Base-by-base conservation (phyloP, 2,329 filamentous ascomycete species). In the Hymenoscyphus repandus region DNA sequence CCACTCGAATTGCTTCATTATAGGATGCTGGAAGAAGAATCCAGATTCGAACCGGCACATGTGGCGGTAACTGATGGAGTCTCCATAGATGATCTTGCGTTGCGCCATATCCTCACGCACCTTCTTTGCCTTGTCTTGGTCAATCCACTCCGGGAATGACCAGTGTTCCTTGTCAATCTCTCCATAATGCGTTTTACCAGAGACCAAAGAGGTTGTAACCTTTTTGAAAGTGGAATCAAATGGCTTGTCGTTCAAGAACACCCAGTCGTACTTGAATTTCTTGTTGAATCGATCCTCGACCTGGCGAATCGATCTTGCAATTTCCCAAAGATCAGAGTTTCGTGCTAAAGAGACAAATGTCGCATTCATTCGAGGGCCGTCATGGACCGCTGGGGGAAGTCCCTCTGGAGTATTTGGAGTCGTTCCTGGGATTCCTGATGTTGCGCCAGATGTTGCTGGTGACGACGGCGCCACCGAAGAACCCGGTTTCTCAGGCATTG, bases 41-140 rank as follows among this genome's bases (percentile, higher is more conserved):
- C 93, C 93, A 6, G 92, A 97, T 72, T 99, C 93, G 68, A 96
- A 99, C 58, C 93, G 89, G 73, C 93, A 99, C 93, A 99, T 99
- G 77, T 99, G 95, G 57, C 93, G 85, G 76, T 99, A 99, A 74
- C 89, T 95, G 72, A 95, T 74, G 10, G 90, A 96, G 71, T 97
- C 93, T 54, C 93, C 93, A 68, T 99, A 99, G 71, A 99, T 99
- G 70, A 99, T 95, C 75, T 96, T 95, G 68, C 85, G 83, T 69
- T 89, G 80, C 50, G 82, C 83, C 93, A 99, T 99, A 63, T 96
- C 89, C 73, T 96, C 86, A 55, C 93, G 88, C 54, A 93, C 90
- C 70, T 89, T 87, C 65, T 82, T 81, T 38, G 93, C 95, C 74
- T 88, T 95, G 46, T 96, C 88, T 72, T 96, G 87, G 68, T 99